Base-by-base conservation (phyloP, 2,329 filamentous ascomycete genomes). In the Fusarium irregulare region DNA sequence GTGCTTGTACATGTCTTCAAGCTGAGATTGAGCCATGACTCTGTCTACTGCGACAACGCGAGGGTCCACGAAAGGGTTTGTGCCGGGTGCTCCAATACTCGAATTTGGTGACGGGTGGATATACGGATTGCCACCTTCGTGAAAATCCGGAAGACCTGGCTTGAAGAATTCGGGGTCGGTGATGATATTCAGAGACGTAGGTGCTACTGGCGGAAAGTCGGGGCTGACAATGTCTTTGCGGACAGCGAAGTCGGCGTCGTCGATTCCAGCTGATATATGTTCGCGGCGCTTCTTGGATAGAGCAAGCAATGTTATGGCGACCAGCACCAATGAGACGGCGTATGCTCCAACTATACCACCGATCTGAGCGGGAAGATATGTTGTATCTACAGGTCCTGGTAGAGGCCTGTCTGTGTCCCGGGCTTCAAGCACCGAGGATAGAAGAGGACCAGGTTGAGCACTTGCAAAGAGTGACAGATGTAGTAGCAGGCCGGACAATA, bases 1-100 rank as follows among this genome's bases (percentile, higher is more conserved):
- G 72, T 94, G 92, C 66, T 91, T 93, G 81, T 98, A 98, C 78
- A 98, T 89, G 74, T 93, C 89, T 79, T 97, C 94, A 80, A 98
- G 89, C 78, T 97, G 92, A 70, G 91, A 86, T 79, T 96, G 90
- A 68, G 93, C 90, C 83, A 91, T 91, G 76, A 87, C 85, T 77
- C 87, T 89, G 80, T 97, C 93, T 64, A 88, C 87, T 63, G 91
- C 88, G 25, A 98, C 87, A 18, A 97, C 87, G 63, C 86, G 86
- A 63, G 91, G 89, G 78, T 98, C 93, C 64, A 98, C 92, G 23
- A 88, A 89, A 18, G 86, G 86, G 64, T 93, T 89, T 62, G 90
- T 88, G 56, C 88, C 88, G 72, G 87, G 83, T 50, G 84, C 76
- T 60, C 82, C 76, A 63, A 82, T 76, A 6, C 83, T 83, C n/a